Percentiles rank a stretch among this genome's conserved stretches.
Evolutionary conservation across 2,329 filamentous ascomycete species (phyloP).

Genomic region (Lojkania enalia): DNA sequence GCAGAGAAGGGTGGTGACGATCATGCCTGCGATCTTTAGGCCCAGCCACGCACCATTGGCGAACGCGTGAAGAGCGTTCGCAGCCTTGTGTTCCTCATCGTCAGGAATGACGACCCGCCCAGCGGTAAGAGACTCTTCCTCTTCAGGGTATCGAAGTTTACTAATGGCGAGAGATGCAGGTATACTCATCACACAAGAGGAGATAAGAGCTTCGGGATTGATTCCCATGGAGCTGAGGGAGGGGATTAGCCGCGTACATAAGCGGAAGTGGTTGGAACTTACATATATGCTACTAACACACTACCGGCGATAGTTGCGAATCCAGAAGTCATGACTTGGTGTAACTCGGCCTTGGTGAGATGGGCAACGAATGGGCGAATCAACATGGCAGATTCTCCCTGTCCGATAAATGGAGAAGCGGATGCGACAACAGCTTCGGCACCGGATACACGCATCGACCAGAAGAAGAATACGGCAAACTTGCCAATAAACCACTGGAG

Average conservation of each 20-base stretch:
- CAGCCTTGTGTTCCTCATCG: slow-evolving; percentile 72
- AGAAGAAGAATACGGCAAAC: slow-evolving; percentile 90
- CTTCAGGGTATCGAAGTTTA: slow-evolving; percentile 88
- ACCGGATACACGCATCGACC: slow-evolving; percentile 82
- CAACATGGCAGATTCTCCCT: slow-evolving; percentile 91
- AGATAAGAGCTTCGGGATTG: slow-evolving; percentile 82
- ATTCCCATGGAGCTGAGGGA: slow-evolving; percentile 70
- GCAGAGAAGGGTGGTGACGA: slow-evolving; percentile 76
- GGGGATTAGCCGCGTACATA: slow-evolving; percentile 1
- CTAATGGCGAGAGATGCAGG: slow-evolving; percentile 86
- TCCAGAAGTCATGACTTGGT: slow-evolving; percentile 90
- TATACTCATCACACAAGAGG: slow-evolving; percentile 94
- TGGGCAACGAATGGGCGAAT: slow-evolving; percentile 85
- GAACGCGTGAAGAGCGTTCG: slow-evolving; percentile 83
- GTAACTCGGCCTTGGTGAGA: slow-evolving; percentile 83
- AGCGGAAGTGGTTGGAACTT: slow-evolving; percentile 5
- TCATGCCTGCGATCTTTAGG: slow-evolving; percentile 85
- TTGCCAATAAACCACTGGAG: slow-evolving; percentile 90
- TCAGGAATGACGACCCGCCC: slow-evolving; percentile 81
- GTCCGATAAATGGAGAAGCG: slow-evolving; percentile 90
- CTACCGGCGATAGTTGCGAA: slow-evolving; percentile 92
- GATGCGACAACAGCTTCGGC: slow-evolving; percentile 93
- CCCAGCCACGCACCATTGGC: slow-evolving; percentile 84
- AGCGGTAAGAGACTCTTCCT: slow-evolving; percentile 81
- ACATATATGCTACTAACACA: slow-evolving; percentile 82